Percentiles rank a stretch among this genome's conserved stretches.
Conservation (phyloP, 2,329 filamentous ascomycete genomes). For the Fusarium azukiicola region DNA sequence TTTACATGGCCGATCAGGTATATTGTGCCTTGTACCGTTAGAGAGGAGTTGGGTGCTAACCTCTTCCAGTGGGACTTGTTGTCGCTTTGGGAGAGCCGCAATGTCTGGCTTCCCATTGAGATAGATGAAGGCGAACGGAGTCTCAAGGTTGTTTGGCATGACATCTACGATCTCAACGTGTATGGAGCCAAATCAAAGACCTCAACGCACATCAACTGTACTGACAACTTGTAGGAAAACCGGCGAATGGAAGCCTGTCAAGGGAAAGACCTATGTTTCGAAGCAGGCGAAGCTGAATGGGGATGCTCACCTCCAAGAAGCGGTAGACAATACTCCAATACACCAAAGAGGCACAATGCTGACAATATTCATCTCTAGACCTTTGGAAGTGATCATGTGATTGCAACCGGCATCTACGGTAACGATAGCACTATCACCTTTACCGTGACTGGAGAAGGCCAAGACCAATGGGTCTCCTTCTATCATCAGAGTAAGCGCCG, state of each 20-base stretch:
- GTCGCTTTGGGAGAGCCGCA: conserved; percentile 75
- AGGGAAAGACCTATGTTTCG: conserved; percentile 70
- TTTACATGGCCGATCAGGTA: conserved; percentile 70
- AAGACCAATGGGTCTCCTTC: conserved; percentile 76
- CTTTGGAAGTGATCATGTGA: conserved; percentile 69
- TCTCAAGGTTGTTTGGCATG: conserved; percentile 72
- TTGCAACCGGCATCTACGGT: conserved; percentile 73
- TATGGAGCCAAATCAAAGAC: conserved; percentile 52
- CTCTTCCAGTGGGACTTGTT: conserved; percentile 68
- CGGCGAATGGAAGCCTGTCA: conserved; percentile 69
- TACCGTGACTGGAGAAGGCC: conserved; percentile 68
- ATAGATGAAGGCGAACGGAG: conserved; percentile 73
- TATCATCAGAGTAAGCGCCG: conserved; percentile 71
- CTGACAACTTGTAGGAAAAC: conserved; percentile 59
- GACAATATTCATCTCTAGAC: conserved; percentile 49
- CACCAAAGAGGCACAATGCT: rapidly evolving
- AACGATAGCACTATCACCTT: conserved; percentile 75
- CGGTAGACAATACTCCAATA: conserved; percentile 47
- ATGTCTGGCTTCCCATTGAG: conserved; percentile 76
- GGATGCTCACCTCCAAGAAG: conserved; percentile 72
- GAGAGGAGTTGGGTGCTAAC: background rate
- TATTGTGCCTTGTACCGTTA: background rate
- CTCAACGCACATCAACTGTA: background rate
- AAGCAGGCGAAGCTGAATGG: conserved; percentile 68
- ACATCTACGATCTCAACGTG: conserved; percentile 75